phyloP scores from a whole-genome alignment of 371 early-diverging fungal genomes.

The Mortierella sp. region DNA sequence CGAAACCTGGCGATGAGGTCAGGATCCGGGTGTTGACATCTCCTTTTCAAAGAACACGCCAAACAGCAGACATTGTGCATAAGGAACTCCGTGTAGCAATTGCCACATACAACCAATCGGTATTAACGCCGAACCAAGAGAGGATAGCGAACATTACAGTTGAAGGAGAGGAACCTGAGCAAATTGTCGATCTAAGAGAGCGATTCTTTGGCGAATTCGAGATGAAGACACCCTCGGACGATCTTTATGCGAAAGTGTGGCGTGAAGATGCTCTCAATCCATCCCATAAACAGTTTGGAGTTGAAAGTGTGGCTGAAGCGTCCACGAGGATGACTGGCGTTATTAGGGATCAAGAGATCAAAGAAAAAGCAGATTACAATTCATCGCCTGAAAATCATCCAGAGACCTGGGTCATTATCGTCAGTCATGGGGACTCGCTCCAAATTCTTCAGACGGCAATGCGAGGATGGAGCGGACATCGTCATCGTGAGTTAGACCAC shows the following conservation, averaged over 20 bases:
- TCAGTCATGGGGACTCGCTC: slow-evolving; percentile 53
- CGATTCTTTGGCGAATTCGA: slow-evolving; percentile 57
- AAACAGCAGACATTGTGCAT: slow-evolving; percentile 41
- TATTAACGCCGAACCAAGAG: neutral
- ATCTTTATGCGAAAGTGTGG: slow-evolving; percentile 36
- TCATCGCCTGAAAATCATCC: neutral
- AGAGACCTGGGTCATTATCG: slow-evolving; percentile 34
- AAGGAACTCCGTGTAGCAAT: slow-evolving; percentile 1
- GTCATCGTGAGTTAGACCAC: slow-evolving; percentile 47
- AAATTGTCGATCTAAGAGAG: slow-evolving; percentile 27
- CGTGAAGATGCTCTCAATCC: slow-evolving; percentile 21
- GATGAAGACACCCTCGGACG: slow-evolving; percentile 37
- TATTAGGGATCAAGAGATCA: slow-evolving; percentile 13
- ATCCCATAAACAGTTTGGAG: slow-evolving; percentile 35
- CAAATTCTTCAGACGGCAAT: slow-evolving; percentile 54
- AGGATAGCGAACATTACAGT: neutral
- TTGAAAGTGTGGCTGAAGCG: slow-evolving; percentile 39
- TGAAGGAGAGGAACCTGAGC: neutral
- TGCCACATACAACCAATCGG: neutral
- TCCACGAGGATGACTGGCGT: slow-evolving; percentile 32
- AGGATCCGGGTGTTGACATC: slow-evolving; percentile 36
- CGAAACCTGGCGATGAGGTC: neutral
- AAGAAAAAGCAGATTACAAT: neutral
- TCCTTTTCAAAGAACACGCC: slow-evolving; percentile 37
- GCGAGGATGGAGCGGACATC: slow-evolving; percentile 47